Evolutionary conservation across 2,329 filamentous ascomycete genomes (phyloP), one percentile per base, ranked within the genome.

Genomic region (Knoxdaviesia proteae): DNA sequence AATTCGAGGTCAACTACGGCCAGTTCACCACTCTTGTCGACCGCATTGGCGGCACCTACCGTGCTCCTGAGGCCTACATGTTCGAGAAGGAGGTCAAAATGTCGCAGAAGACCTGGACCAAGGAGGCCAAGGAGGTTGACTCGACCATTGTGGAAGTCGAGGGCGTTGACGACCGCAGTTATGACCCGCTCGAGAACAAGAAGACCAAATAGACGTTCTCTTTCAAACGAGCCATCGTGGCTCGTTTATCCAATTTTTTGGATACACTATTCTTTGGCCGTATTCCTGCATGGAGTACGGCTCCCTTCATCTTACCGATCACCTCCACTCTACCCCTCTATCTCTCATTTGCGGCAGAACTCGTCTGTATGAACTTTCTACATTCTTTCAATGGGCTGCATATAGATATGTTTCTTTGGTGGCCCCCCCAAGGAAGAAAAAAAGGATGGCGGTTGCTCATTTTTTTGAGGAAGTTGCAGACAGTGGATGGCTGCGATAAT

Each of bases 11-110:
- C 68, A 94, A 94, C 64, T 94, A 93, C 54, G 87, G 87, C 45
- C 87, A 94, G 59, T 94, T 87, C 64, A 90, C 84, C 10, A 94
- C 86, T 0, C 65, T 90, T 20, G 94, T 87, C 80, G 87, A 94
- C 59, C 77, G 87, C 42, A 61, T 94, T 20, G 83, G 84, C 43
- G 81, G 80, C 46, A 92, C 81, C 55, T 94, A 94, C 65, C 71
- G 83, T 52, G 75, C 79, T 65, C 87, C 87, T 20, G 88, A 90
- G 51, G 71, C 77, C 44, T 84, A 86, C 61, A 71, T 94, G 50
- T 94, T 94, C 65, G 64, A 77, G 52, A 79, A 78, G 56, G 80
- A 90, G 57, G 75, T 74, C 52, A 94, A 93, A 68, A 87, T 90
- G 80, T 80, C 73, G 48, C 64, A 81, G 53, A 69, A 68, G 47